Base-by-base conservation (phyloP, 2,329 filamentous ascomycete species). In the Botryosphaeria dothidea region DNA sequence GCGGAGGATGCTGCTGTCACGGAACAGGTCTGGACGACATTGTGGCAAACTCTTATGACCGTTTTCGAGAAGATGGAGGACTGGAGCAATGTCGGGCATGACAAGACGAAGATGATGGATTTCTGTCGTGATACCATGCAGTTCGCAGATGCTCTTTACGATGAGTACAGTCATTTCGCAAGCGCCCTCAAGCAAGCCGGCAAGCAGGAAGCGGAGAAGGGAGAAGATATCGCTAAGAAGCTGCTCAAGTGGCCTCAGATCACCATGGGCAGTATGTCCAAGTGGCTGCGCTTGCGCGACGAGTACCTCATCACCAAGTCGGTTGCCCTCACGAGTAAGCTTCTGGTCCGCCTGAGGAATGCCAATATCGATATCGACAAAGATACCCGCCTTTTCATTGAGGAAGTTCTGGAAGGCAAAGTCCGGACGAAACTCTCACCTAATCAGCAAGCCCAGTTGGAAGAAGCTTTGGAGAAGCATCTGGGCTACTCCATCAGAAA, bases 121-220 rank as follows among this genome's bases (percentile, higher is more conserved):
- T 97, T 98, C 72, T 97, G 93, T 74, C 89, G 95, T 69, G 92
- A 97, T 73, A 91, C 92, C 15, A 99, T 99, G 87, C 92, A 98
- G 71, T 91, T 97, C 73, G 93, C 94, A 0, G 92, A 96, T 72
- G 85, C 86, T 38, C 84, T 97, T 1, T 91, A 98, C 73, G 89
- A 92, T 45, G 89, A 97, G 70, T 95, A 96, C 75, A 89, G 88
- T 58, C 85, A 97, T 66, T 88, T 99, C 68, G 87, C 92, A 2
- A 90, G 89, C 51, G 90, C 91, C 13, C 77, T 93, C 65, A 79
- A 80, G 43, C 79, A 80, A 48, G 69, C 72, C 13, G 78, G 80
- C 63, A 75, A 73, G 8, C 74, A 72, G 13, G 77, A 74, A 29
- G 23, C n/a, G 25, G 38, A 46, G 9, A 72, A 72, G 27, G 74